These are phyloP conservation scores for Eimeria brunetti DNA, from an alignment of 169 alveolate species.

Conservation along the genomic window DNA sequence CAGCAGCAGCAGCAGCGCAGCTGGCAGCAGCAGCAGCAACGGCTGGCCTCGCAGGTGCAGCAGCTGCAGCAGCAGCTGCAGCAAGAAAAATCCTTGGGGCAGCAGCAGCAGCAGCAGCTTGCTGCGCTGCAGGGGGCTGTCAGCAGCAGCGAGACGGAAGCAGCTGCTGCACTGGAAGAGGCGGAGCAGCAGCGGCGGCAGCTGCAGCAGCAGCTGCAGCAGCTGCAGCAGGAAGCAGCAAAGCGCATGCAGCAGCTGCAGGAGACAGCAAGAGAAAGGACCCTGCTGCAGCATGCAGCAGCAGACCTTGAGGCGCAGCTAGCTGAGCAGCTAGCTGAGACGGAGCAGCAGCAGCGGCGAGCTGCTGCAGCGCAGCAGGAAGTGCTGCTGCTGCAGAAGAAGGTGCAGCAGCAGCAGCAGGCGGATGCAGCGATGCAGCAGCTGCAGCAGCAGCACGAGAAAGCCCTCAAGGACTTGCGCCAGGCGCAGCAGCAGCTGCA, in stretches of 20 bases:
- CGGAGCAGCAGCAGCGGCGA: conserved; percentile 59
- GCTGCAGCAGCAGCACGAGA: conserved; percentile 67
- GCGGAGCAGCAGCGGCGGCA: conserved; percentile 60
- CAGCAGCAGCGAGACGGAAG: conserved; percentile 21
- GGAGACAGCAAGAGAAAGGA: neutral
- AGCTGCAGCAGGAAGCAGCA: conserved; percentile 58
- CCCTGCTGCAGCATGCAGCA: conserved; percentile 69
- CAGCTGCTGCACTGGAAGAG: conserved; percentile 43
- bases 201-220: conserved; percentile 32
- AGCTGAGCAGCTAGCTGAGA: conserved; percentile 50
- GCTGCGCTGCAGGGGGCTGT: conserved; percentile 32
- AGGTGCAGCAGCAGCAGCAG: conserved; percentile 37
- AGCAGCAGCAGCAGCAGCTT: conserved; percentile 65
- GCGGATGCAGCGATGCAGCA: conserved; percentile 39
- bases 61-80: conserved; percentile 65
- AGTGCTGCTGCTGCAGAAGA: neutral
- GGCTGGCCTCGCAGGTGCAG: conserved; percentile 26
- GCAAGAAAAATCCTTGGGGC: conserved; percentile 19
- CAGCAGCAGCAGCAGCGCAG: conserved; percentile 20
- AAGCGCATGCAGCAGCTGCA: conserved; percentile 63
- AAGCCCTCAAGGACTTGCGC: neutral
- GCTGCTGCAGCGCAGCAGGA: conserved; percentile 60
- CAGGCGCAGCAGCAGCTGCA: conserved; percentile 42
- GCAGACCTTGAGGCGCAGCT: conserved; percentile 56
- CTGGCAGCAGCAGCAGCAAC: conserved; percentile 49